Conservation (phyloP, 169 alveolate genomes). For the Plasmodium berghei region DNA sequence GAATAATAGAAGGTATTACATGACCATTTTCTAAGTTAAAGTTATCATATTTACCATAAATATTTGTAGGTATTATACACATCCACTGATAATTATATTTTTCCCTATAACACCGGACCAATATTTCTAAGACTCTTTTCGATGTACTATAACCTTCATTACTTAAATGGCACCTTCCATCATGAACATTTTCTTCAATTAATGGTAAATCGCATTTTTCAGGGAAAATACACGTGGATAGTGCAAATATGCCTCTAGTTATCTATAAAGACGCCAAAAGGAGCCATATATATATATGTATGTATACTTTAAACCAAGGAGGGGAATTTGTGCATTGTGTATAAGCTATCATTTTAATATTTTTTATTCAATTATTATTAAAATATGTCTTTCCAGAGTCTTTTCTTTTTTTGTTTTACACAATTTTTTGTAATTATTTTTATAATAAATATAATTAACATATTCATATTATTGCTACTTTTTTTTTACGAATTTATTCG, state of each 20-base stretch:
- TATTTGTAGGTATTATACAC: constrained; percentile 74
- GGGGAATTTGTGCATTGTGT: not conserved
- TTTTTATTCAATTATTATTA: too few species aligned
- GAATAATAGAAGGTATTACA: constrained; percentile 70
- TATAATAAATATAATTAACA: too few species aligned
- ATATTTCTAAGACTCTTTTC: constrained; percentile 68
- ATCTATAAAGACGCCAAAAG: constrained; percentile 19
- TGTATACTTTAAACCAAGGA: not conserved
- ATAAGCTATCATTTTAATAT: too few species aligned
- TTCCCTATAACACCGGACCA: constrained; percentile 73
- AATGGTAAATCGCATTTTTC: constrained; percentile 57
- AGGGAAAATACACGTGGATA: constrained; percentile 71
- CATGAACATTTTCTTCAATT: constrained; percentile 64
- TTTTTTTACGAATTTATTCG: not conserved
- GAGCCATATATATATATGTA: too few species aligned
- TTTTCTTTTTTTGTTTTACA: too few species aligned
- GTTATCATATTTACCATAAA: constrained; percentile 74
- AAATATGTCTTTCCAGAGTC: too few species aligned
- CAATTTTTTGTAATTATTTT: too few species aligned
- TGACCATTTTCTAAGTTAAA: constrained; percentile 47
- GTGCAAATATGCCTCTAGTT: constrained; percentile 62
- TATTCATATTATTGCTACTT: too few species aligned
- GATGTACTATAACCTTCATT: constrained; percentile 76
- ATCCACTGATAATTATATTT: constrained; percentile 74
- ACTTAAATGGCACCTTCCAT: constrained; percentile 65